Evolutionary conservation across 2,329 filamentous ascomycete genomes (phyloP), one percentile per base, ranked within the genome.

Genomic region (Penicillium palitans): DNA sequence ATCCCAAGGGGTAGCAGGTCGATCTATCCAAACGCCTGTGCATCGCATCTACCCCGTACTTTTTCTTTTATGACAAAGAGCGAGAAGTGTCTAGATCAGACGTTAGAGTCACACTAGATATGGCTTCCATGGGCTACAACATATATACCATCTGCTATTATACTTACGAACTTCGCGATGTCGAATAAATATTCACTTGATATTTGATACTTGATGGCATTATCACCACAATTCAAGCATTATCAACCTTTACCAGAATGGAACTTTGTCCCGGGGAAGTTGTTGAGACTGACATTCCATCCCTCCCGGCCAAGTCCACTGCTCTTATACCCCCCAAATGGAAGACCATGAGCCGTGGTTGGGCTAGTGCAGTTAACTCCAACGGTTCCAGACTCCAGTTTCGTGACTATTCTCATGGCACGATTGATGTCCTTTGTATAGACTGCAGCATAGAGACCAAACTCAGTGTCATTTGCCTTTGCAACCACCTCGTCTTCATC

Each of bases 371-470:
- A 63, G 78, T 87, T 87, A 65, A 87, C 80, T 79, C 84, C 86
- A 64, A 87, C 83, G 59, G 81, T 85, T 37, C 69, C 91, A 0
- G 89, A 87, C 55, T 85, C 81, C 61, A 93, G 81, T 39, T 80
- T 80, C 67, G 90, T 89, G 33, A 88, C 85, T 8, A 91, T 86
- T 29, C 89, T 83, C 68, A 95, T 83, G 66, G 90, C 90, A 0
- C 89, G 91, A 82, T 89, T 90, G 66, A 93, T 78, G 74, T 35
- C 33, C 33, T 35, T 17, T 0, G 33, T 35, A 7, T 35, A 35
- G 13, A 17, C 33, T 35, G 33, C 33, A 35, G 33, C 13, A 35
- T 35, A 35, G 13, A 35, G 33, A 1, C 33, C 33, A 15, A 17
- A 35, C 13, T 35, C 33, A 7, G 33, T 6, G 73, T 85, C 82